phyloP scores from a whole-genome alignment of 176 grass and related monocot species.

The Dactylis glomerata region DNA sequence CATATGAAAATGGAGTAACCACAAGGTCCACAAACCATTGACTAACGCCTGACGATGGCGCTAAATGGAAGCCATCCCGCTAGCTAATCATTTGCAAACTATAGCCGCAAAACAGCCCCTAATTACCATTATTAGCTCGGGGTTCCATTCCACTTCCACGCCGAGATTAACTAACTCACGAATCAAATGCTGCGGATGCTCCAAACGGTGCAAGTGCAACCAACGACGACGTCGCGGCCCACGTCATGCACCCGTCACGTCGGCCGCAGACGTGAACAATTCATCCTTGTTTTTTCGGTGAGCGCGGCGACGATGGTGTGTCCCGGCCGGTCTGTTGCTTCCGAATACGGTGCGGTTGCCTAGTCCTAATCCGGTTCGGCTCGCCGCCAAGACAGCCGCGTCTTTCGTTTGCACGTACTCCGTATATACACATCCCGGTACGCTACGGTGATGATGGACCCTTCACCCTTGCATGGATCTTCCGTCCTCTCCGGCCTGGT shows the following conservation, averaged over 20 bases:
- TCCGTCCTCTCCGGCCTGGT: background rate
- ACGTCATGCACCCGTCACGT: background rate
- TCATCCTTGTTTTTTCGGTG: background rate
- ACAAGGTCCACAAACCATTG: too few relatives aligned
- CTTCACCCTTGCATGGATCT: background rate
- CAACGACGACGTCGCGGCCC: background rate
- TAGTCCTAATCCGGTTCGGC: constrained; percentile 33
- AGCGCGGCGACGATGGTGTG: too few relatives aligned
- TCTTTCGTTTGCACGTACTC: background rate
- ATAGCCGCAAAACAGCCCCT: too few relatives aligned
- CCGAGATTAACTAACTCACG: background rate
- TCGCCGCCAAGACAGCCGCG: background rate
- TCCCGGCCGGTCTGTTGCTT: background rate
- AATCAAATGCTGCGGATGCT: background rate
- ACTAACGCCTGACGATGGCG: too few relatives aligned
- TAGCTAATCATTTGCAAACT: too few relatives aligned
- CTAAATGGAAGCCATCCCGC: too few relatives aligned
- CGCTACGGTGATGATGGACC: background rate
- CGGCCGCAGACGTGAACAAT: too few relatives aligned
- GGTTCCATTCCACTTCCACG: background rate
- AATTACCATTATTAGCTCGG: background rate
- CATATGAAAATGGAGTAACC: background rate
- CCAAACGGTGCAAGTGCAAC: background rate
- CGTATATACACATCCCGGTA: background rate
- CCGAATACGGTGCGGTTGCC: constrained; percentile 13